Base-by-base conservation (phyloP, 345 rosid species). In the Atalantia buxifolia region DNA sequence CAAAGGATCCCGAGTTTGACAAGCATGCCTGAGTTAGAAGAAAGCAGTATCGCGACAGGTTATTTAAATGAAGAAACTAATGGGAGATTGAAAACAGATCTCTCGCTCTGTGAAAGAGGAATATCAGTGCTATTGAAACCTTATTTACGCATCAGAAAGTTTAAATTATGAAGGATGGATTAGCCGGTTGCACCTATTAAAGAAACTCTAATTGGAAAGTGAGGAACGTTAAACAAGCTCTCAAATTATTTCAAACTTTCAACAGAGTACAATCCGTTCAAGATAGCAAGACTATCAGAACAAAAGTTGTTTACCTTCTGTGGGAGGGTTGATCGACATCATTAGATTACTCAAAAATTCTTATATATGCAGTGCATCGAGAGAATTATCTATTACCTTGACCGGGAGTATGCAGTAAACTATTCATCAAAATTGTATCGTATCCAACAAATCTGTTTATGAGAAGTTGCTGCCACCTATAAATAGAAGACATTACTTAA, bases 391-490 rank as follows among this genome's bases (percentile, higher is more conserved):
- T 30, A 76, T 78, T 85, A 96, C 99, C 99, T 92, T 92, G 92
- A 81, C 97, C 97, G 71, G 98, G 91, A 79, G 93, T 87, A 85
- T 83, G 85, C 85, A 89, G 88, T 85, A 97, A 86, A 81, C 97
- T 97, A 84, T 97, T 97, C 98, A 94, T 94, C 91, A 97, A 75
- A 77, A 97, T 97, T 80, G 99, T 97, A 88, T 97, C 99, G 75
- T 97, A 97, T 81, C 99, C 99, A 84, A 97, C 99, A 87, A 97
- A 83, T 88, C 95, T 88, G 87, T 97, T 94, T 80, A 97, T 97
- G 80, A 94, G 91, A 87, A 94, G 98, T 84, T 97, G 99, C 87
- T 97, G 99, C 99, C 97, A 97, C 93, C 99, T 97, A 89, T 76
- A 82, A 87, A 66, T 57, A 81, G 74, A 83, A 72, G 74, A 55